These are phyloP conservation scores for Eimeria necatrix DNA, from an alignment of 169 alveolate species.

Conservation along the genomic window DNA sequence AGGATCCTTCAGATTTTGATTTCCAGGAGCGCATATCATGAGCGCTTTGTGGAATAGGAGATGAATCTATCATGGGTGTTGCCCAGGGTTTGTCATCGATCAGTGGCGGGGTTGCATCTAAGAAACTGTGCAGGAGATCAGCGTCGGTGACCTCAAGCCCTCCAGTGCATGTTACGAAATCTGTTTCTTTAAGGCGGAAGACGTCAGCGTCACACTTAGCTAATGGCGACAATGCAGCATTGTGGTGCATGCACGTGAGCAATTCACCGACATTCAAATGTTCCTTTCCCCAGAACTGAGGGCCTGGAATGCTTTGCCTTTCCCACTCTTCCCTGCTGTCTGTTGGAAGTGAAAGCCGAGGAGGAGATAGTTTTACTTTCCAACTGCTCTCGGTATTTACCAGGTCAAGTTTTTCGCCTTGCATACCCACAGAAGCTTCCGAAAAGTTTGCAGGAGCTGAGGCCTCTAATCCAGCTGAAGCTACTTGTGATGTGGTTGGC, in stretches of 20 bases:
- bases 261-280: constrained; percentile 16
- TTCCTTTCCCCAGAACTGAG: constrained; percentile 64
- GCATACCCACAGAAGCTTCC: neutral
- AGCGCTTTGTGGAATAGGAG: neutral
- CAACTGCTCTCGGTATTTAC: neutral
- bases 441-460: neutral
- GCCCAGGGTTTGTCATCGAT: constrained; percentile 30
- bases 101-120: constrained; percentile 61
- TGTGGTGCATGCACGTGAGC: constrained; percentile 47
- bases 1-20: neutral
- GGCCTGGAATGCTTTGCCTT: constrained; percentile 49
- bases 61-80: neutral
- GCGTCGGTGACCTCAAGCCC: constrained; percentile 56
- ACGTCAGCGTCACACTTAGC: constrained; percentile 54
- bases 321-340: constrained; percentile 48
- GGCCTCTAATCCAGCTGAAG: neutral
- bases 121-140: constrained; percentile 41
- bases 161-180: constrained; percentile 50
- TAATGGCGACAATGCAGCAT: constrained; percentile 6
- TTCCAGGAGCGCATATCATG: neutral
- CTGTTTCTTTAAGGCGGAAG: constrained; percentile 49
- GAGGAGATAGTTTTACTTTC: constrained; percentile 19
- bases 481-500: neutral
- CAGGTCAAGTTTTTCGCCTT: neutral
- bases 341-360: neutral